These are phyloP conservation scores for Suillus decipiens DNA, from an alignment of 768 basidiomycete genomes.

Conservation along the genomic window DNA sequence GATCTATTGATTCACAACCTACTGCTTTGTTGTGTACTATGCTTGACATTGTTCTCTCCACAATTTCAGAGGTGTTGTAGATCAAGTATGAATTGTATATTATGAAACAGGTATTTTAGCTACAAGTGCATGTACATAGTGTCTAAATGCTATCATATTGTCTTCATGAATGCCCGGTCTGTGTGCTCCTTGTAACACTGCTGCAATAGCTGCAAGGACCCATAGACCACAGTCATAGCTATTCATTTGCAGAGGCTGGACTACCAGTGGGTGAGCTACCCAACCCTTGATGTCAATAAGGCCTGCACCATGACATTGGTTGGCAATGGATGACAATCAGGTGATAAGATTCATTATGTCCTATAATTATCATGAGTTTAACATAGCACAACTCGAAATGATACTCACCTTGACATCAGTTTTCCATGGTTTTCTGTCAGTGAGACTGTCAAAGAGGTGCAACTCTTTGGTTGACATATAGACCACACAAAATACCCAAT, in stretches of 20 bases:
- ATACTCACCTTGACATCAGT: too few species aligned
- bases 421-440: too few species aligned
- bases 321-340: not conserved
- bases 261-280: not conserved
- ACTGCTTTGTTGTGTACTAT: too few species aligned
- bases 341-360: too few species aligned
- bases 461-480: too few species aligned
- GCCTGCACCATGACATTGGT: not conserved
- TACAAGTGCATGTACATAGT: conserved; percentile 10
- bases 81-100: not conserved
- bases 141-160: conserved; percentile 14
- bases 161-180: conserved; percentile 14
- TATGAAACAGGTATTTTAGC: not conserved
- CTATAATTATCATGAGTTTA: too few species aligned
- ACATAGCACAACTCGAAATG: too few species aligned
- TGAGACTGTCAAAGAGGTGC: too few species aligned
- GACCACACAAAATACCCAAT: too few species aligned
- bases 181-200: conserved; percentile 18
- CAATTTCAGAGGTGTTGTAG: not conserved
- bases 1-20: too few species aligned
- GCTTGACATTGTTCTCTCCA: too few species aligned
- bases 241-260: conserved; percentile 17
- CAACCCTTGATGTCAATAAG: not conserved
- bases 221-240: conserved; percentile 27
- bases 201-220: conserved; percentile 24